Evolutionary conservation across 495 filamentous ascomycete species (phyloP).

Genomic region (Talaromyces thailandensis): DNA sequence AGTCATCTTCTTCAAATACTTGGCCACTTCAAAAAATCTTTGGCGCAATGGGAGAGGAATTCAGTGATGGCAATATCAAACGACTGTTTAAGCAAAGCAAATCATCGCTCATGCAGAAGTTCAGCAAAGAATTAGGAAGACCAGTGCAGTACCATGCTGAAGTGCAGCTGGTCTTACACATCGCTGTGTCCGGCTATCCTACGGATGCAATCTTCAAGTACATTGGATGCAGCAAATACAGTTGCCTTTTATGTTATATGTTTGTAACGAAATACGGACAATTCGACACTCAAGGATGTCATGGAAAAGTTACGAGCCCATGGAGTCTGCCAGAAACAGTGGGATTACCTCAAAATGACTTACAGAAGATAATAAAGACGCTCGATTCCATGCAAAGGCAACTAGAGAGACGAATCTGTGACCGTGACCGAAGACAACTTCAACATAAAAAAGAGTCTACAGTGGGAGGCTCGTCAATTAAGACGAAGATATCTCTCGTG

Average conservation of each 20-base stretch:
- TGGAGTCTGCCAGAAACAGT: not conserved
- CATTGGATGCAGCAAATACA: not conserved
- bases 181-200: not conserved
- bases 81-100: not conserved
- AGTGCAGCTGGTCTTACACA: not conserved
- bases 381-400: not conserved
- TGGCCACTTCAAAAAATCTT: not conserved
- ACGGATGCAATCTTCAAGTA: not conserved
- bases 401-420: not conserved
- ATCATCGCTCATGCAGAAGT: not conserved
- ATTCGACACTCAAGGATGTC: conserved; percentile 2
- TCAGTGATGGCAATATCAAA: not conserved
- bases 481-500: not conserved
- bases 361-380: not conserved
- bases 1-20: not conserved
- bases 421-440: not conserved
- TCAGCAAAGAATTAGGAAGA: not conserved
- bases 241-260: not conserved
- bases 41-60: not conserved
- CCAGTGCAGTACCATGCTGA: not conserved
- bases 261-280: not conserved
- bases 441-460: not conserved
- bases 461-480: not conserved
- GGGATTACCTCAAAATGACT: not conserved
- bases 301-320: not conserved